phyloP scores from a whole-genome alignment of 352 stramenopile species.

The Globisporangium mamillatum region DNA sequence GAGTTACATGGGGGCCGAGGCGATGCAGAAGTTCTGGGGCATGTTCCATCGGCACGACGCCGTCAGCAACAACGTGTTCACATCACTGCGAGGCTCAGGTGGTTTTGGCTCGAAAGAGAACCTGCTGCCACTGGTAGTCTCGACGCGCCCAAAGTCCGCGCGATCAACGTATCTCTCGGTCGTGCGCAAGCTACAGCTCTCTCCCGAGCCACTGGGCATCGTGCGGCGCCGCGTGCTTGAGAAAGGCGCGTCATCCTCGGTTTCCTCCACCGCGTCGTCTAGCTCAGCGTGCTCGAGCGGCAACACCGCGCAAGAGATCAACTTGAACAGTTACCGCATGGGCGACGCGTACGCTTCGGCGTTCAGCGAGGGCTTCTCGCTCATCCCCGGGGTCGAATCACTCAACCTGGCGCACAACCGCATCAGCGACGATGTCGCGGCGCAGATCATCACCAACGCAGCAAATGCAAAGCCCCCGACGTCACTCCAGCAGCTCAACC shows the following conservation, averaged over 20 bases:
- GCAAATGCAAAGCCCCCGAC: slow-evolving; percentile 16
- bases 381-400: slow-evolving; percentile 60
- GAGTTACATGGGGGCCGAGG: slow-evolving; percentile 64
- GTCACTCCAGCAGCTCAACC: slow-evolving; percentile 54
- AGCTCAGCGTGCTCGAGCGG: slow-evolving; percentile 32
- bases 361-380: slow-evolving; percentile 56
- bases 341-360: slow-evolving; percentile 55
- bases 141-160: slow-evolving; percentile 40
- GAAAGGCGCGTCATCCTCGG: slow-evolving; percentile 35
- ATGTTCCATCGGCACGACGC: slow-evolving; percentile 72
- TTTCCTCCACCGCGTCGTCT: slow-evolving; percentile 28
- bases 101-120: not conserved
- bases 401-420: slow-evolving; percentile 75
- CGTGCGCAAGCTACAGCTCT: slow-evolving; percentile 52
- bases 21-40: slow-evolving; percentile 61
- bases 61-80: slow-evolving; percentile 47
- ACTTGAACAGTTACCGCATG: slow-evolving; percentile 70
- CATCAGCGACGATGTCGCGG: slow-evolving; percentile 57
- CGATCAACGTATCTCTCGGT: slow-evolving; percentile 63
- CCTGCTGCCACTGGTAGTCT: slow-evolving; percentile 15
- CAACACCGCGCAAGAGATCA: slow-evolving; percentile 55
- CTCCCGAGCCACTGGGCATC: slow-evolving; percentile 64
- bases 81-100: not conserved
- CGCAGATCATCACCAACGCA: slow-evolving; percentile 44
- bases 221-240: slow-evolving; percentile 49